Base-by-base conservation (phyloP, 1,284 basidiomycete species). In the Schizophyllum amplum region DNA sequence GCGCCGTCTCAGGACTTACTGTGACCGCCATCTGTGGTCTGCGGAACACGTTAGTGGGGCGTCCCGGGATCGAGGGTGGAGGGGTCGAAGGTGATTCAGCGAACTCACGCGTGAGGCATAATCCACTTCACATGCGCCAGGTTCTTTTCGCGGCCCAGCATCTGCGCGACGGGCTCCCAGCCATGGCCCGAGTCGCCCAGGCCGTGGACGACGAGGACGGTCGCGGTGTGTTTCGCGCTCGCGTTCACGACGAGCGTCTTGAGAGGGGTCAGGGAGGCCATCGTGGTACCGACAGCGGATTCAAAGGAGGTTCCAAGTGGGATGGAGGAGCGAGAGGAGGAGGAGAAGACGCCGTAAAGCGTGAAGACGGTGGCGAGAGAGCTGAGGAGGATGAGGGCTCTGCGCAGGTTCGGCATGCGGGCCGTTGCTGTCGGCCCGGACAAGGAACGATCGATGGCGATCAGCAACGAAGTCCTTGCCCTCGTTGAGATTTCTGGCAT, bases 191-290 rank as follows among this genome's bases (percentile, higher is more conserved):
- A 77, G 64, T 90, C 89, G 11, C 89, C 89, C 46, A 91, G 73
- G 23, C 89, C 88, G 77, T 96, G 94, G 42, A 92, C 73, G 69
- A 95, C 92, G 66, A 96, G 90, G 62, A 95, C 83, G 1, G 91
- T 94, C 4, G 92, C 91, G 1, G 89, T 87, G 70, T 95, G 93
- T 61, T 80, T 83, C 46, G 73, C 66, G 49, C 73, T 66, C 23
- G 89, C 75, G 22, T 77, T 73, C 33, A 90, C 73, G 21, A 76
- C 72, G 59, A 88, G 67, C 64, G 68, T 74, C 64, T 79, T 76
- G 47, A 84, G 70, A 21, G 76, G 67, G 49, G 67, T 58, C 54
- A 67, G 59, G 55, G 64, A 54, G 52, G 65, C 60, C 57, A 69
- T 65, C 62, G 65, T 65, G 22, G 54, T 23, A 54, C 47, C 51